Percentiles rank a stretch among this genome's conserved stretches.
Evolutionary conservation across 2,329 filamentous ascomycete genomes (phyloP).

Genomic region (Furcasterigmium furcatum): DNA sequence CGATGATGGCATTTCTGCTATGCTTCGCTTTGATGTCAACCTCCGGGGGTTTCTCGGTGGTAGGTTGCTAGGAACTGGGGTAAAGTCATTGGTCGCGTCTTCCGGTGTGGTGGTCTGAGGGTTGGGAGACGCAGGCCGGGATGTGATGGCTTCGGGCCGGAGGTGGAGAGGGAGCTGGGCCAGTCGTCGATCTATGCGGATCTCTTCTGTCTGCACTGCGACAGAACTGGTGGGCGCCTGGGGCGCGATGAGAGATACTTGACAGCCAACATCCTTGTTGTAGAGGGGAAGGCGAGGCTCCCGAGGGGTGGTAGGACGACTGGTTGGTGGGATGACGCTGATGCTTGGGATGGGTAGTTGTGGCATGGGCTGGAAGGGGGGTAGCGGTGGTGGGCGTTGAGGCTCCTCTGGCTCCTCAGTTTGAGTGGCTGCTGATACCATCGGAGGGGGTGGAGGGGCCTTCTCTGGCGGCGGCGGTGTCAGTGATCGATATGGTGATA

Average conservation of each 20-base stretch:
- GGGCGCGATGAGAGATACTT: slow-evolving; percentile 59
- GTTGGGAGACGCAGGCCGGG: slow-evolving; percentile 54
- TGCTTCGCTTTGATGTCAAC: slow-evolving; percentile 42
- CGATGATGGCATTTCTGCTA: slow-evolving; percentile 48
- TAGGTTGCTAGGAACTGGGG: slow-evolving; percentile 48
- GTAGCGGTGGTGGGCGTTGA: slow-evolving; percentile 9
- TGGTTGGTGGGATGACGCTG: slow-evolving; percentile 83
- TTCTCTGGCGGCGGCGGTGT: slow-evolving; percentile 34
- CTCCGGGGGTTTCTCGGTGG: slow-evolving; percentile 60
- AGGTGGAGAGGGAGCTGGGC: slow-evolving; percentile 74
- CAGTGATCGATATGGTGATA: slow-evolving; percentile 39
- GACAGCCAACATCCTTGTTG: slow-evolving; percentile 77
- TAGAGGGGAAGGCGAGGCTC: slow-evolving; percentile 75
- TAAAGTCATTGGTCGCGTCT: slow-evolving; percentile 40
- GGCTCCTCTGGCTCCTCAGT: slow-evolving; percentile 40
- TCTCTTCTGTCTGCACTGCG: slow-evolving; percentile 82
- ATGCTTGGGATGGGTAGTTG: slow-evolving; percentile 74
- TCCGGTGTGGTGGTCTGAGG: slow-evolving; percentile 16
- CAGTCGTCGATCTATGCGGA: slow-evolving; percentile 75
- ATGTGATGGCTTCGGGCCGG: slow-evolving; percentile 72
- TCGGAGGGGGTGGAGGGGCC: slow-evolving; percentile 24
- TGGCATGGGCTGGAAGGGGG: slow-evolving; percentile 26
- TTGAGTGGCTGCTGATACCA: slow-evolving; percentile 60
- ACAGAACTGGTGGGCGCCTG: slow-evolving; percentile 48
- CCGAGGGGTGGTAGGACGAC: slow-evolving; percentile 75